Base-by-base conservation (phyloP, 2,329 filamentous ascomycete genomes). In the Cercospora brassicicola region DNA sequence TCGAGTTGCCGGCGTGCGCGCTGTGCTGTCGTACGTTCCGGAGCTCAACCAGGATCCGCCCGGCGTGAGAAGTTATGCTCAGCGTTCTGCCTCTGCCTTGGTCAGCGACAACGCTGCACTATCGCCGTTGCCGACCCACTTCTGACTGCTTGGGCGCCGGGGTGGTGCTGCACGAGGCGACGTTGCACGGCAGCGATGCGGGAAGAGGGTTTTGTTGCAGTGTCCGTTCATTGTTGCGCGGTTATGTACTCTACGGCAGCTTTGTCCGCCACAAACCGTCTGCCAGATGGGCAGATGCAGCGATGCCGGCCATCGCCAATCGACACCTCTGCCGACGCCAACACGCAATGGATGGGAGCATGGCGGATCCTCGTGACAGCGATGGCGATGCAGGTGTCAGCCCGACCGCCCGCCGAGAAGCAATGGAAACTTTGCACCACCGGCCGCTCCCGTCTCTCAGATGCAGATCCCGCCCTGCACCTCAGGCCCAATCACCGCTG, bases 191-290 rank as follows among this genome's bases (percentile, higher is more conserved):
- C 48, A 55, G 48, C 48, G 48, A 28, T 28, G 48, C 20, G 23
- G 20, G 2, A 7, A 6, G 13, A 42, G 36, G 36, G 15, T 42
- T 42, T 9, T 42, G 36, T 42, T 42, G 36, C 36, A n/a, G 36
- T n/a, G 36, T 42, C 36, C 7, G 18, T 53, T 28, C 48, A 30
- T 55, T 55, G 48, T 55, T 30, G 48, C 48, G 48, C 48, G 10
- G 23, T 26, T 4, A 26, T 55, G 23, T 28, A 13, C 23, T 3
- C 48, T 23, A 13, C 48, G 10, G 36, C 36, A 45, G 13, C 59
- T 61, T 45, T 61, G 36, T 61, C 64, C 56, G 45, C 45, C 64
- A 57, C 57, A 55, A 59, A 45, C 30, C 13, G 56, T 33, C 48
- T 66, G 18, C 20, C 13, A 53, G 48, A 53, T 53, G 23, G 48